These are phyloP conservation scores for Cucurbita pepo DNA, from an alignment of 306 rosid genomes.

Conservation along the genomic window DNA sequence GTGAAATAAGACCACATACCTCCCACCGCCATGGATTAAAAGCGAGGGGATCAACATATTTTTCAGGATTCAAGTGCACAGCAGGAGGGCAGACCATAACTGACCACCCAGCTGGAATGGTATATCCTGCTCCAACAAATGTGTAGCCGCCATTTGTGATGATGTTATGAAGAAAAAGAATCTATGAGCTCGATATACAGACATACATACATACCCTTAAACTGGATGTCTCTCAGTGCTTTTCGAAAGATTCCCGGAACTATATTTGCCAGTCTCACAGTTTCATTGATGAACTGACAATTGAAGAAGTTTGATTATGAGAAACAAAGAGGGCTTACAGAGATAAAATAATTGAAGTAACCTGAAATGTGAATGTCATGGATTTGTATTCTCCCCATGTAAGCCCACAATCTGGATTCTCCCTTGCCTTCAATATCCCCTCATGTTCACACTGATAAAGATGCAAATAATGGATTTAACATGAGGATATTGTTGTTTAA, in stretches of 20 bases:
- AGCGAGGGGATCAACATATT: constrained; percentile 61
- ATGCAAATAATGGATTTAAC: neutral
- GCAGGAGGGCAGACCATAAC: constrained; percentile 98
- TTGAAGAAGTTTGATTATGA: constrained; percentile 5
- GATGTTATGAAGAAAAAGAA: neutral
- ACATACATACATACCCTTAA: constrained; percentile 37
- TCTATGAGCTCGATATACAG: neutral
- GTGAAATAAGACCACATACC: constrained; percentile 19
- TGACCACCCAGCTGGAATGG: constrained; percentile 92
- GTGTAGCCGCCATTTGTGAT: constrained; percentile 8
- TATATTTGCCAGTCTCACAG: constrained; percentile 87
- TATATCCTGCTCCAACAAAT: constrained; percentile 38
- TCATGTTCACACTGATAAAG: constrained; percentile 71
- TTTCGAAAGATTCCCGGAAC: constrained; percentile 92
- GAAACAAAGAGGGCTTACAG: neutral
- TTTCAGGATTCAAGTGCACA: constrained; percentile 70
- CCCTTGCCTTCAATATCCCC: constrained; percentile 45
- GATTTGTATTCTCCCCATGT: constrained; percentile 97
- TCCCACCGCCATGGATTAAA: constrained; percentile 88
- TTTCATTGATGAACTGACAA: constrained; percentile 79
- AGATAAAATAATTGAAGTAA: neutral
- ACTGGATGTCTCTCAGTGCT: constrained; percentile 50
- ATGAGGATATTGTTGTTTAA: neutral
- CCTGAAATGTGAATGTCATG: constrained; percentile 90
- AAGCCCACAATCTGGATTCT: constrained; percentile 45